A percentile compares a stretch with the other conserved stretches of the same genome.
Evolutionary conservation across 148 eudicot genomes (phyloP).

Genomic region (Persicaria maculosa): DNA sequence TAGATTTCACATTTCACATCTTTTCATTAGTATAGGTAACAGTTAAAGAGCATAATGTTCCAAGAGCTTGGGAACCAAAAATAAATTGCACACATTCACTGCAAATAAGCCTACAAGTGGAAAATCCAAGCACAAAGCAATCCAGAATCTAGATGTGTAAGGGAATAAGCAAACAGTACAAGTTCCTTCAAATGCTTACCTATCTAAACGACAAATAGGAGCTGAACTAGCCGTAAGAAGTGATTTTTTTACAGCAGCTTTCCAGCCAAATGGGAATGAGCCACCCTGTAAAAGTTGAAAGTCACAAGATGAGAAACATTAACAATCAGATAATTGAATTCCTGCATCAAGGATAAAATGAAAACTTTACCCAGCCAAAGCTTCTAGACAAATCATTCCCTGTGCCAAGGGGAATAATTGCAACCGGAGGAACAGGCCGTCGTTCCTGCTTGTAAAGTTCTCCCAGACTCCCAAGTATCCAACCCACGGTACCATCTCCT

Average conservation of each 20-base stretch:
- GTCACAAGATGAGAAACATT: not conserved
- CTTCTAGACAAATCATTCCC: constrained; percentile 96
- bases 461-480: constrained; percentile 92
- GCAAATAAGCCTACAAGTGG: not conserved
- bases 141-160: not conserved
- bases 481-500: constrained; percentile 98
- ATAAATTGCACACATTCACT: not conserved
- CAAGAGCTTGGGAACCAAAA: no score
- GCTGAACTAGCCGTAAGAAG: constrained; percentile 53
- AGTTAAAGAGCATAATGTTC: no score
- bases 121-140: not conserved
- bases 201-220: constrained; percentile 55
- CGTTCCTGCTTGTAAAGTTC: constrained; percentile 66
- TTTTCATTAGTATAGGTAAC: no score
- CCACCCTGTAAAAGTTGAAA: constrained; percentile 54
- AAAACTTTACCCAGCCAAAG: constrained; percentile 79
- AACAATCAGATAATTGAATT: not conserved
- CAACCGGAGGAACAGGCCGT: constrained; percentile 87
- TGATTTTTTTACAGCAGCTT: constrained; percentile 73
- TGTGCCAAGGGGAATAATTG: constrained; percentile 90
- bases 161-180: not conserved
- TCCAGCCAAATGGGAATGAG: constrained; percentile 95
- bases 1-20: not conserved
- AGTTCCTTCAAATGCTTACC: constrained; percentile 28
- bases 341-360: constrained; percentile 9